Percentiles rank a stretch among this genome's conserved stretches.
Evolutionary conservation across 257 asterid genomes (phyloP).

Genomic region (Rauvolfia tetraphylla): DNA sequence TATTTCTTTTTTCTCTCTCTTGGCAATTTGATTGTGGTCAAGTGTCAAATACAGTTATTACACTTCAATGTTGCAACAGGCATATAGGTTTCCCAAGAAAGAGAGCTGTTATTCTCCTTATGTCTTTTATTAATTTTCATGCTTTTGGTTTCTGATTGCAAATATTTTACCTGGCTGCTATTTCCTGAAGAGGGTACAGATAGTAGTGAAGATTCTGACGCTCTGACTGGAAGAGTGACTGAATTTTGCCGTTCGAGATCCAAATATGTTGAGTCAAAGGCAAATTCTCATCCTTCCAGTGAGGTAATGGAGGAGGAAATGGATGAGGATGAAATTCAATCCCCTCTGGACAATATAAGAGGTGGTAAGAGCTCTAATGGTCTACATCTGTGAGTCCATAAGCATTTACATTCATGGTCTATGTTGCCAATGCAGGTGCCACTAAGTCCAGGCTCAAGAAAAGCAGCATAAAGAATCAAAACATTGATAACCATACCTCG

Average conservation of each 20-base stretch:
- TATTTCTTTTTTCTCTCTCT: too few relatives aligned
- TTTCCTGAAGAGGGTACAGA: slow-evolving; percentile 45
- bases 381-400: background rate
- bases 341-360: slow-evolving; percentile 32
- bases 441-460: slow-evolving; percentile 46
- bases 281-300: slow-evolving; percentile 47
- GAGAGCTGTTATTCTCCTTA: background rate
- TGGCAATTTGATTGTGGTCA: background rate
- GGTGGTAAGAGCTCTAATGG: slow-evolving; percentile 27
- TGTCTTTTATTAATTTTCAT: background rate
- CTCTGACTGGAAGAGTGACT: slow-evolving; percentile 23
- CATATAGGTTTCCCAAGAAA: background rate
- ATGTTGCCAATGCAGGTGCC: slow-evolving; percentile 45
- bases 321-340: slow-evolving; percentile 67
- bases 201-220: slow-evolving; percentile 46
- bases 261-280: slow-evolving; percentile 29
- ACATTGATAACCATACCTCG: slow-evolving; percentile 27
- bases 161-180: slow-evolving; percentile 6
- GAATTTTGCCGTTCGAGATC: slow-evolving; percentile 30
- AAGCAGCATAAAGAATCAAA: slow-evolving; percentile 36
- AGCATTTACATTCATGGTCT: slow-evolving; percentile 4
- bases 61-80: background rate
- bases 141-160: slow-evolving; percentile 7
- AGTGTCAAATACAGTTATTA: background rate
- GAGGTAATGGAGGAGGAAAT: slow-evolving; percentile 45